Evolutionary conservation across 1,284 basidiomycete genomes (phyloP).

Genomic region (Rugosomyces carneus): DNA sequence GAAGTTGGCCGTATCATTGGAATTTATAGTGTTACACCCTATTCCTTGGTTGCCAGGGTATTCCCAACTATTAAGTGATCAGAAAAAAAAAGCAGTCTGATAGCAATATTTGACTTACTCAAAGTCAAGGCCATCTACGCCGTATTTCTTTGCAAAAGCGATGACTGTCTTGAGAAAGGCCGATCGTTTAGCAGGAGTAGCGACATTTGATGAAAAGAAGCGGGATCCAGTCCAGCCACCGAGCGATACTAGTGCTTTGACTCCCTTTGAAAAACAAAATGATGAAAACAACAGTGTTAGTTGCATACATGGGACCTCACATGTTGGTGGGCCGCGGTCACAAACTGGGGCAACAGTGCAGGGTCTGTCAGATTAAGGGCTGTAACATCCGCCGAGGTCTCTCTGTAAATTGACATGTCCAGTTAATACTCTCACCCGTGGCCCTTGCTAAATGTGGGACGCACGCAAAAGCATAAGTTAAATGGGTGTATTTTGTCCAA

Average conservation of each 20-base stretch:
- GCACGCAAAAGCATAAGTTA: slow-evolving; percentile 55
- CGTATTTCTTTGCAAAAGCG: slow-evolving; percentile 56
- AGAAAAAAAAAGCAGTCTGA: not conserved
- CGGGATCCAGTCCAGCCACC: slow-evolving; percentile 85
- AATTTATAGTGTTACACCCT: slow-evolving; percentile 61
- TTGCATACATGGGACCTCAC: slow-evolving; percentile 28
- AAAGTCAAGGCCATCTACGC: slow-evolving; percentile 85
- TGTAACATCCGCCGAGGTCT: slow-evolving; percentile 43
- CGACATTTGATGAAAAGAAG: slow-evolving; percentile 74
- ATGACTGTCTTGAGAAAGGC: slow-evolving; percentile 67
- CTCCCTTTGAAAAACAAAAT: no score
- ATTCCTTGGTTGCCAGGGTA: slow-evolving; percentile 72
- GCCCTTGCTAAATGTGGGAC: slow-evolving; percentile 20
- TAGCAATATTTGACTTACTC: slow-evolving; percentile 47
- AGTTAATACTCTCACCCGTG: not conserved
- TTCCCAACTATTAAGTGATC: slow-evolving; percentile 65
- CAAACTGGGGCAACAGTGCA: slow-evolving; percentile 45
- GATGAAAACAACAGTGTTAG: slow-evolving; percentile 18
- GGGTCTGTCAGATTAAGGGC: slow-evolving; percentile 39
- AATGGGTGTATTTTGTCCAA: slow-evolving; percentile 46
- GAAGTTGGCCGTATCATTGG: slow-evolving; percentile 66
- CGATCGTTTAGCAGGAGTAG: slow-evolving; percentile 50
- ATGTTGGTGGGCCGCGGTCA: slow-evolving; percentile 44
- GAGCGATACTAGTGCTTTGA: slow-evolving; percentile 73
- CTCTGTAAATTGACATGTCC: slow-evolving; percentile 25